Evolutionary conservation across 2,329 filamentous ascomycete genomes (phyloP).

Genomic region (Epichloe elymi): DNA sequence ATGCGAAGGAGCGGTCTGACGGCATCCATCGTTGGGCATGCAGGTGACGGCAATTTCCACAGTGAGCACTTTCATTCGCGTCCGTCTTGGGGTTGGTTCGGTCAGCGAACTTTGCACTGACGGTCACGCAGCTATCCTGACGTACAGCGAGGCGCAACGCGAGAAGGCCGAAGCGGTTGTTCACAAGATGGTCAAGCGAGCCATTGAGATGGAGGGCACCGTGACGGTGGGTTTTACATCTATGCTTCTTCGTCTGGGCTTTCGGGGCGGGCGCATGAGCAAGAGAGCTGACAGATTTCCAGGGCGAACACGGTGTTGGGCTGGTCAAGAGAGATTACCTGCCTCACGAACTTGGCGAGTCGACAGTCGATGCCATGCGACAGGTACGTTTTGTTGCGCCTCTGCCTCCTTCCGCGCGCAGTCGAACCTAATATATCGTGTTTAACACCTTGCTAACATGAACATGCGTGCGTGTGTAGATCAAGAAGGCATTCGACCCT

Average conservation of each 20-base stretch:
- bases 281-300: slow-evolving; percentile 3
- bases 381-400: slow-evolving; percentile 38
- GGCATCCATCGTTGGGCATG: slow-evolving; percentile 52
- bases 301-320: slow-evolving; percentile 74
- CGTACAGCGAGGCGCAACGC: slow-evolving; percentile 54
- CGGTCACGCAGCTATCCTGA: slow-evolving; percentile 32
- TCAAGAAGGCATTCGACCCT: slow-evolving; percentile 72
- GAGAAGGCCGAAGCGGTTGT: slow-evolving; percentile 56
- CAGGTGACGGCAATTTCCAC: slow-evolving; percentile 72
- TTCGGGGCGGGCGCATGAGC: not conserved
- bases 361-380: slow-evolving; percentile 70
- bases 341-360: slow-evolving; percentile 60
- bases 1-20: slow-evolving; percentile 30
- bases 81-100: not conserved
- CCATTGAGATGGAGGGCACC: slow-evolving; percentile 73
- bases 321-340: slow-evolving; percentile 78
- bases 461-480: slow-evolving; percentile 26
- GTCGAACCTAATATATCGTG: no score
- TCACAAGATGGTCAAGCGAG: slow-evolving; percentile 74
- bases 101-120: not conserved
- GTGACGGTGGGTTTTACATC: slow-evolving; percentile 40
- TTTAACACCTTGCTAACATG: not conserved
- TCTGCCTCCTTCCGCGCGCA: no score
- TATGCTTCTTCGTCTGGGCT: slow-evolving; percentile 10
- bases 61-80: slow-evolving; percentile 19